Conservation (phyloP, 768 basidiomycete species). For the Chalciporus sphaerocephalus region DNA sequence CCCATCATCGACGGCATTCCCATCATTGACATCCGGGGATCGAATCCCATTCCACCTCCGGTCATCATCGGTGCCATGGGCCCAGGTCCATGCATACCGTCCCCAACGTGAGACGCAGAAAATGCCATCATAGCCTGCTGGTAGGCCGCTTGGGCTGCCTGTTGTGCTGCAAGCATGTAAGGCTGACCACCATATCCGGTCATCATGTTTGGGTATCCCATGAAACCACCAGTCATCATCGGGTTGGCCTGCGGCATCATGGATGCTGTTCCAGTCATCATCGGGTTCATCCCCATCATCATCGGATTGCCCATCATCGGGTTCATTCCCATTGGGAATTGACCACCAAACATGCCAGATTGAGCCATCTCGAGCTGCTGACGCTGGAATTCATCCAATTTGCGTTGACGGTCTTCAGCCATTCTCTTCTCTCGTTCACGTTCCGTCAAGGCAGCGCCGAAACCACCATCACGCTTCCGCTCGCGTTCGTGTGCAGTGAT, state of each 20-base stretch:
- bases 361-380: conserved; percentile 91
- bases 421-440: conserved; percentile 88
- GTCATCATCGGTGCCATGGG: conserved; percentile 56
- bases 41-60: conserved; percentile 51
- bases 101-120: conserved; percentile 68
- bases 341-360: conserved; percentile 64
- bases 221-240: conserved; percentile 50
- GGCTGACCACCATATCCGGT: conserved; percentile 54
- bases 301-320: conserved; percentile 75
- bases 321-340: conserved; percentile 45
- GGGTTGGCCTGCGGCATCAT: conserved; percentile 49
- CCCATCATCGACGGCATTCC: conserved; percentile 70
- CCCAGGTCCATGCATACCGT: conserved; percentile 36
- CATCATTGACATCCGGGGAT: conserved; percentile 83
- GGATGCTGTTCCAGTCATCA: conserved; percentile 52
- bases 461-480: conserved; percentile 88
- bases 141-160: conserved; percentile 77
- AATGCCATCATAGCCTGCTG: conserved; percentile 87
- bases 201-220: conserved; percentile 41
- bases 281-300: conserved; percentile 54
- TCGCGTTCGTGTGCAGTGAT: conserved; percentile 95
- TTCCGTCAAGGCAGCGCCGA: conserved; percentile 92
- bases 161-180: conserved; percentile 83
- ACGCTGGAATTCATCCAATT: conserved; percentile 85
- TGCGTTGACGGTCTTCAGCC: conserved; percentile 89